Percentiles rank a stretch among this genome's conserved stretches.
Evolutionary conservation across 176 grass and related monocot genomes (phyloP).

Genomic region (Lolium perenne): DNA sequence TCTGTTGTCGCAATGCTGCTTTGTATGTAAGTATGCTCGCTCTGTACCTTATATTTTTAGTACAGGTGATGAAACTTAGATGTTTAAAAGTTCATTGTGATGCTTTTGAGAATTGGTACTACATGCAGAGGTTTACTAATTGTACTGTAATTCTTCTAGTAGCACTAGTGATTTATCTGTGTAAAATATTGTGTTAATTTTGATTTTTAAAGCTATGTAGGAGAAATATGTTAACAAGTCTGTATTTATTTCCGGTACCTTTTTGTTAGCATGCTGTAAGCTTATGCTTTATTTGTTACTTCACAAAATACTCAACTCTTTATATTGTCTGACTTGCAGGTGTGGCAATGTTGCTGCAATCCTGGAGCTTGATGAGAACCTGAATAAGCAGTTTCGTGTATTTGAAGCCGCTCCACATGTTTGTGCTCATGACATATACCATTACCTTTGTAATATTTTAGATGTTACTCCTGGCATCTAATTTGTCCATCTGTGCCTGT

Average conservation of each 20-base stretch:
- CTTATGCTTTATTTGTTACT: conserved; percentile 3
- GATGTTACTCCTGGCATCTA: conserved; percentile 33
- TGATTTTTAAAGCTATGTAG: not conserved
- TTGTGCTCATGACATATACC: conserved; percentile 40
- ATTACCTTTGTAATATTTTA: not conserved
- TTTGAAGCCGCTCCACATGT: conserved; percentile 99
- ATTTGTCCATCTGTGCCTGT: conserved; percentile 27
- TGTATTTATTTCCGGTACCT: not conserved
- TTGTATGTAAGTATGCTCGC: conserved; percentile 4
- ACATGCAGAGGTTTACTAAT: not conserved
- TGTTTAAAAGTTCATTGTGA: not conserved
- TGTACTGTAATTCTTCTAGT: conserved; percentile 28
- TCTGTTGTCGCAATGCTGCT: not conserved
- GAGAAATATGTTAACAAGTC: conserved; percentile 6
- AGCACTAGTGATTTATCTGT: not conserved
- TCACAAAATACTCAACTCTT: conserved; percentile 17
- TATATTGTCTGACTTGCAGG: conserved; percentile 54
- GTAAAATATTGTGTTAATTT: not conserved
- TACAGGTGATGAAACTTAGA: not conserved
- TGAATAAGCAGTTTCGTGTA: conserved; percentile 85
- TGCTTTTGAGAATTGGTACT: conserved; percentile 1
- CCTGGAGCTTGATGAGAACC: conserved; percentile 95
- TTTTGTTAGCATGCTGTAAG: not conserved
- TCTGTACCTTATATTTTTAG: not conserved
- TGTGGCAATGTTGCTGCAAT: conserved; percentile 99